Evolutionary conservation across 139 green algal species (phyloP), one percentile per base, ranked within the genome.

Genomic region (Chlorella sp.): DNA sequence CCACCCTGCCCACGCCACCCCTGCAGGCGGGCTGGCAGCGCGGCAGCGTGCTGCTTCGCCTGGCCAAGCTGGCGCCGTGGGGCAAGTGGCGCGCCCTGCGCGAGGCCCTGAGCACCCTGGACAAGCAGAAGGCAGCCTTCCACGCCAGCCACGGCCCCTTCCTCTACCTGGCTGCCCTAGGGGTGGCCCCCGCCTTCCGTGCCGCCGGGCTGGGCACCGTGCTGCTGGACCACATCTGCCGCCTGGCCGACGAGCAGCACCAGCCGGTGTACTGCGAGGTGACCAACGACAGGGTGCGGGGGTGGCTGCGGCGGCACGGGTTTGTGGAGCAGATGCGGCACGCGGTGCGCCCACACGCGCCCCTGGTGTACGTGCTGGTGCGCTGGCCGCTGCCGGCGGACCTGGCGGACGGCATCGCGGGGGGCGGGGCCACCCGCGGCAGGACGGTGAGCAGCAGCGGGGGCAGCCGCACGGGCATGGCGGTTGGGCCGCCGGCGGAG

Each of bases 121-220:
- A 91, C 48, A 75, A 61, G 42, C 87, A 91, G 57, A 91, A 88
- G 60, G 66, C 81, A 12, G 87, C 87, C 1, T 91, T 91, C 64
- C 11, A 24, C 3, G 36, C 69, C 11, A 37, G n/a, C 48, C 87
- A 91, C 57, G 87, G 87, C 24, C 81, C 87, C 34, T 91, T 91
- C 32, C n/a, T 88, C 16, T 79, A 91, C 87, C 48, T 91, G n/a
- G 60, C 57, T 4, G 87, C 87, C 24, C 34, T 85, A 32, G 78
- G 30, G 22, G 24, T 22, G 36, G 68, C 66, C 11, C 76, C 86
- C 15, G 39, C 28, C 26, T 80, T 81, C 39, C 84, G 85, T 21
- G 21, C 32, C 18, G 75, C 64, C 0, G 85, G 85, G 24, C 71
- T 89, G 24, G 85, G 71, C 2, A 73, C 71, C 32, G 81, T 83